These are phyloP conservation scores for Botryococcus braunii DNA, from an alignment of 163 green algal species.

Conservation along the genomic window DNA sequence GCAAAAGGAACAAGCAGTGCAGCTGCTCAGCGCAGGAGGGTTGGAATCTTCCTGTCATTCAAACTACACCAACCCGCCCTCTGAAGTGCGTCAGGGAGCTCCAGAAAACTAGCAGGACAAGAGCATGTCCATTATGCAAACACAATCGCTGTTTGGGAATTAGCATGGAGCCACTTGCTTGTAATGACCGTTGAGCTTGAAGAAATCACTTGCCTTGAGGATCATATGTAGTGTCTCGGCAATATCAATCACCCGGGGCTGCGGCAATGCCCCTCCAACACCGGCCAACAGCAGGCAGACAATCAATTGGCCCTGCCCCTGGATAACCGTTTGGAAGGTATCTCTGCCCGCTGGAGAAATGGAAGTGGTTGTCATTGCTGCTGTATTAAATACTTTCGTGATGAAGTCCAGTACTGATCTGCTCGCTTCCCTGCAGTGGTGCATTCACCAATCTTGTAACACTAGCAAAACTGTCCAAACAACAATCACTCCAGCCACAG, in stretches of 20 bases:
- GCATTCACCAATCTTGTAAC: not conserved
- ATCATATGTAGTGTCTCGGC: conserved; percentile 31
- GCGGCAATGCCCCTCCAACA: conserved; percentile 39
- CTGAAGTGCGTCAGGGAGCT: too few species aligned
- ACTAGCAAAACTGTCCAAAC: not conserved
- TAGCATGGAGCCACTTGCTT: too few species aligned
- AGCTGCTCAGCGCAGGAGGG: too few species aligned
- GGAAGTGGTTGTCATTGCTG: not conserved
- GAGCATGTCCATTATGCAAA: too few species aligned
- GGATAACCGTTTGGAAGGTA: not conserved
- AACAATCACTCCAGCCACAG: not conserved
- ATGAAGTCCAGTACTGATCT: conserved; percentile 42
- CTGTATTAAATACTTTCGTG: conserved; percentile 38
- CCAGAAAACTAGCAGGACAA: too few species aligned
- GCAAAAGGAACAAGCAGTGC: too few species aligned
- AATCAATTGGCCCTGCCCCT: conserved; percentile 12
- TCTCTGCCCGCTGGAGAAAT: not conserved
- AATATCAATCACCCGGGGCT: conserved; percentile 37
- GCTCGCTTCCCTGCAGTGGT: conserved; percentile 52
- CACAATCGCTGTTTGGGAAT: too few species aligned
- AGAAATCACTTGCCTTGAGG: too few species aligned
- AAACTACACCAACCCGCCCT: too few species aligned
- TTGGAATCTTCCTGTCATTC: too few species aligned
- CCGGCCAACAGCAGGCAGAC: conserved; percentile 51
- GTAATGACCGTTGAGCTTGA: too few species aligned